A percentile compares a stretch with the other conserved stretches of the same genome.
phyloP scores from a whole-genome alignment of 140 eudicot genomes.

The Cichorium intybus region DNA sequence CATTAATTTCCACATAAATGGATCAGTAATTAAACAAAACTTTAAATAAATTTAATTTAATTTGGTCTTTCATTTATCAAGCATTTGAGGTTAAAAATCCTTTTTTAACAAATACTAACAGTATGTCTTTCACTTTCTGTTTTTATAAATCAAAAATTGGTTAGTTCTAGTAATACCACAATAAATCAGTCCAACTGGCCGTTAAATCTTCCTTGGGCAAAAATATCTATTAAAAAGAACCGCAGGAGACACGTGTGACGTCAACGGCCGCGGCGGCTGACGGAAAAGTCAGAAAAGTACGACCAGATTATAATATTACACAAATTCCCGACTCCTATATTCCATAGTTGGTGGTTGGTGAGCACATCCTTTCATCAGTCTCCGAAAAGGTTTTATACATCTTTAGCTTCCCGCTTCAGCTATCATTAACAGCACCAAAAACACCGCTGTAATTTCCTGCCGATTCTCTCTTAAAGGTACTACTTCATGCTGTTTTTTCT shows the following conservation, averaged over 20 bases:
- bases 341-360: conserved; percentile 21
- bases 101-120: no score
- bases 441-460: neutral
- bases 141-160: neutral
- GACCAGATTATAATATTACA: neutral
- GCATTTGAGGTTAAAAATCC: no score
- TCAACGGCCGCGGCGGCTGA: conserved; percentile 33
- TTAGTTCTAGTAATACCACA: neutral
- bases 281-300: conserved; percentile 19
- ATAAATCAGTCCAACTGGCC: neutral
- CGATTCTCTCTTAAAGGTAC: neutral
- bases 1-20: no score
- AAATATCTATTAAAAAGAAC: neutral
- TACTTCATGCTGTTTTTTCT: neutral
- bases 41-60: no score
- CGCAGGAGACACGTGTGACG: conserved; percentile 14
- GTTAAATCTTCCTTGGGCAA: neutral
- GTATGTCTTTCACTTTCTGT: neutral
- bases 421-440: neutral
- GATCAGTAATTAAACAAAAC: no score
- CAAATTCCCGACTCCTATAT: neutral
- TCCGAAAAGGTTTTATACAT: neutral
- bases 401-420: conserved; percentile 10
- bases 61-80: no score
- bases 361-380: neutral